Evolutionary conservation across 495 filamentous ascomycete species (phyloP).

Genomic region (Aspergillus olivimuriae): DNA sequence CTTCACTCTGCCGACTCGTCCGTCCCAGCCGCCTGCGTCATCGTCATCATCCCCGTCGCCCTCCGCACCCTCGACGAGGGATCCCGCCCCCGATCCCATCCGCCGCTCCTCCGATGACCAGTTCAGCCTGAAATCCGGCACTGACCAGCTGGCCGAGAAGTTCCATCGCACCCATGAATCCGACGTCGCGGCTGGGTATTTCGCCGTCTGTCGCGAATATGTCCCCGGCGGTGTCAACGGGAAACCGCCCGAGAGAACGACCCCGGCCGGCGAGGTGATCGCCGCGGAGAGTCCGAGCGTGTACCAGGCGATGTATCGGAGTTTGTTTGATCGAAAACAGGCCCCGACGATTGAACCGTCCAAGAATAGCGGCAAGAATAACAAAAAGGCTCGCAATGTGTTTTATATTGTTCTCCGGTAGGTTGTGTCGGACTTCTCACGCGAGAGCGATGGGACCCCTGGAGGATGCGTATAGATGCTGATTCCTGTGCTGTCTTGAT

Average conservation of each 20-base stretch:
- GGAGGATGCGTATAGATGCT: constrained; percentile 8
- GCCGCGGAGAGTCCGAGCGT: constrained; percentile 80
- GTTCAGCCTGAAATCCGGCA: constrained; percentile 41
- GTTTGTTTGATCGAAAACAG: constrained; percentile 84
- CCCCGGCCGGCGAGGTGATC: constrained; percentile 65
- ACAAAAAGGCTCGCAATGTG: constrained; percentile 76
- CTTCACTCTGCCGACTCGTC: constrained; percentile 52
- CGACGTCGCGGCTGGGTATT: constrained; percentile 90
- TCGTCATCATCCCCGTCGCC: too few relatives aligned
- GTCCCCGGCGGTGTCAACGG: constrained; percentile 85
- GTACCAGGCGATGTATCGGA: constrained; percentile 96
- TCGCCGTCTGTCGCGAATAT: constrained; percentile 91
- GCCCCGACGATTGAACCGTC: constrained; percentile 41
- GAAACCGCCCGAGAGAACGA: constrained; percentile 79
- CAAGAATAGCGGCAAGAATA: constrained; percentile 50
- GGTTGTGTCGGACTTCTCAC: too few relatives aligned
- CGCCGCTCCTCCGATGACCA: constrained; percentile 40
- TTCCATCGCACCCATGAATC: constrained; percentile 56
- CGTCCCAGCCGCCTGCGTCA: too few relatives aligned
- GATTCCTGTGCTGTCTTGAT: neutral
- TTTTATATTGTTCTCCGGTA: constrained; percentile 90
- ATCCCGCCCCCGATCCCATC: constrained; percentile 26
- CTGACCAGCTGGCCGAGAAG: constrained; percentile 46
- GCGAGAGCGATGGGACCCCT: neutral
- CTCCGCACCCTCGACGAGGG: constrained; percentile 29